phyloP scores from a whole-genome alignment of 2,329 filamentous ascomycete genomes.

The Fusarium mangiferae region DNA sequence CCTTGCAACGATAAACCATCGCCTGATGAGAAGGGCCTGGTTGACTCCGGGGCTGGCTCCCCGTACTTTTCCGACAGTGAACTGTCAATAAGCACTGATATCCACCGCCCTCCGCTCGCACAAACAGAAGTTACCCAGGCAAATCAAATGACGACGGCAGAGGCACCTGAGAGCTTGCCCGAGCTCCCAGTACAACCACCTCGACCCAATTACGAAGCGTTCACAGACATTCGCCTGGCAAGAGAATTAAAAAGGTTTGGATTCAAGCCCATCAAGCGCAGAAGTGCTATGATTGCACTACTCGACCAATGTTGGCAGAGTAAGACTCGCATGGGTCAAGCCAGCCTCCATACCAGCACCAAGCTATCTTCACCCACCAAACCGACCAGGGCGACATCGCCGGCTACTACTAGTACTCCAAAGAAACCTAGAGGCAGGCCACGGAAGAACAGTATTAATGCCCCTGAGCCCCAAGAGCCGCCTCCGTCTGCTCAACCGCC shows the following conservation, averaged over 20 bases:
- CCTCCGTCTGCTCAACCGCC: constrained; percentile 49
- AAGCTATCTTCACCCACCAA: constrained; percentile 26
- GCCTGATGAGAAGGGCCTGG: neutral
- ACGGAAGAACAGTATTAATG: constrained; percentile 44
- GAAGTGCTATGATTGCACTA: constrained; percentile 75
- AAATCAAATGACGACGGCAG: neutral
- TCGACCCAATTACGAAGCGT: constrained; percentile 68
- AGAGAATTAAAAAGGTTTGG: constrained; percentile 72
- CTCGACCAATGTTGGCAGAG: constrained; percentile 78
- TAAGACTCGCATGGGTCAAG: constrained; percentile 52
- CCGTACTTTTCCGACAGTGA: constrained; percentile 38
- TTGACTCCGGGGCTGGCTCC: constrained; percentile 7
- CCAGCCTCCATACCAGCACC: constrained; percentile 30
- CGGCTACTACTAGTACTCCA: constrained; percentile 3
- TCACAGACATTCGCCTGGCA: constrained; percentile 70
- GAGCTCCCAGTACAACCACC: constrained; percentile 8
- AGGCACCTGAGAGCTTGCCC: neutral
- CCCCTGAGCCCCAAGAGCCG: constrained; percentile 46
- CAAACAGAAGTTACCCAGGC: neutral
- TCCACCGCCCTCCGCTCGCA: neutral
- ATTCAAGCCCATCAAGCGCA: constrained; percentile 77
- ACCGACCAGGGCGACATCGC: constrained; percentile 20
- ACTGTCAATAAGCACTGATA: constrained; percentile 26
- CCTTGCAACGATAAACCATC: constrained; percentile 41
- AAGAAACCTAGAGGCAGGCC: constrained; percentile 50